Conservation (phyloP, 192 early-diverging fungal species). For the Podochytrium sp. region DNA sequence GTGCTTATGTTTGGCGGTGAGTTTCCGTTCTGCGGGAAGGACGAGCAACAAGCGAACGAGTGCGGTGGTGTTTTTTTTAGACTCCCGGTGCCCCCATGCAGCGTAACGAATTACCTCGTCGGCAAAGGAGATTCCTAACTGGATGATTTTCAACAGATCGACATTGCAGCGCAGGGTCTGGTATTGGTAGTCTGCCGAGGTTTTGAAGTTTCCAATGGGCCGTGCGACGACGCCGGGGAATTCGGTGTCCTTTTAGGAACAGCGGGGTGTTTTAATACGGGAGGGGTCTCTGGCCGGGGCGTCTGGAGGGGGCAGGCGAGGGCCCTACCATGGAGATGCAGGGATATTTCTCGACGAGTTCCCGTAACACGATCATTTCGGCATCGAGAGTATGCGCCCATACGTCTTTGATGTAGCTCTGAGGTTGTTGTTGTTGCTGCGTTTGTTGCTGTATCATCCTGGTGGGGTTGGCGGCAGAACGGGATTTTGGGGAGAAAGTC, state of each 20-base stretch:
- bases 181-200: slow-evolving; percentile 97
- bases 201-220: slow-evolving; percentile 96
- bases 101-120: slow-evolving; percentile 56
- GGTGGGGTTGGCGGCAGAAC: too few species aligned
- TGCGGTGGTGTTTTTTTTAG: background rate
- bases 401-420: slow-evolving; percentile 42
- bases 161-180: slow-evolving; percentile 98
- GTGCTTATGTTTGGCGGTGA: slow-evolving; percentile 84
- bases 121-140: slow-evolving; percentile 94
- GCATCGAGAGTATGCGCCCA: slow-evolving; percentile 95
- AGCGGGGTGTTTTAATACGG: background rate
- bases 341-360: slow-evolving; percentile 87
- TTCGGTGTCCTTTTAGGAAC: slow-evolving; percentile 82
- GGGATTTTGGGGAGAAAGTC: too few species aligned
- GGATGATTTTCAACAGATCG: slow-evolving; percentile 96
- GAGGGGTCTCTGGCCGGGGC: background rate
- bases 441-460: too few species aligned
- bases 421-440: too few species aligned
- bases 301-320: background rate
- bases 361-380: slow-evolving; percentile 86
- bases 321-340: slow-evolving; percentile 91
- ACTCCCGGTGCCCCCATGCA: background rate
- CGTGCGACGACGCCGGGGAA: slow-evolving; percentile 98
- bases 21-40: slow-evolving; percentile 62
- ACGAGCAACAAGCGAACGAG: background rate